Evolutionary conservation across 495 filamentous ascomycete species (phyloP).

Genomic region (Pseudoneurospora amorphoporcata): DNA sequence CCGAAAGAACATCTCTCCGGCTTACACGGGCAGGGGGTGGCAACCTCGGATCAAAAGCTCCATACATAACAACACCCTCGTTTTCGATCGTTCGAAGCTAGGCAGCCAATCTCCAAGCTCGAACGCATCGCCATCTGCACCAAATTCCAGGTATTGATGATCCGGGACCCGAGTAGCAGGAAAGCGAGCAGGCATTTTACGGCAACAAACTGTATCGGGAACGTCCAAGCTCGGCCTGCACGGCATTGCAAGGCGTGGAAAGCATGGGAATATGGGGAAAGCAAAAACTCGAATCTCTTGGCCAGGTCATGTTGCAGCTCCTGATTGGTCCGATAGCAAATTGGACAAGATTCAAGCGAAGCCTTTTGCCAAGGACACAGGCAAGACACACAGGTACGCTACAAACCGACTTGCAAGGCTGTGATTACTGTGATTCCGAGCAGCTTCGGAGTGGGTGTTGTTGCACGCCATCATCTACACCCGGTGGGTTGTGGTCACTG

Average conservation of each 20-base stretch:
- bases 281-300: not conserved
- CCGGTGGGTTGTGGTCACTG: not conserved
- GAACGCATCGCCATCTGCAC: not conserved
- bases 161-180: not conserved
- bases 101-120: constrained; percentile 1
- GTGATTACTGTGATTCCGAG: not conserved
- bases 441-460: not conserved
- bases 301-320: not conserved
- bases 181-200: not conserved
- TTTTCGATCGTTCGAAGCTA: not conserved
- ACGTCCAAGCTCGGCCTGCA: not conserved
- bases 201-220: not conserved
- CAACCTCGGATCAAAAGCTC: not conserved
- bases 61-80: not conserved
- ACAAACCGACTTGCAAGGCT: not conserved
- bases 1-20: not conserved
- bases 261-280: not conserved
- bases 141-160: not conserved
- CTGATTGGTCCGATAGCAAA: not conserved
- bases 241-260: not conserved
- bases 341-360: not conserved
- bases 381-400: not conserved
- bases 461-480: not conserved
- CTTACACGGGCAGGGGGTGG: constrained; percentile 8
- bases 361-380: not conserved